Conservation (phyloP, 2,329 filamentous ascomycete genomes). For the Aspergillus tubingensis region DNA sequence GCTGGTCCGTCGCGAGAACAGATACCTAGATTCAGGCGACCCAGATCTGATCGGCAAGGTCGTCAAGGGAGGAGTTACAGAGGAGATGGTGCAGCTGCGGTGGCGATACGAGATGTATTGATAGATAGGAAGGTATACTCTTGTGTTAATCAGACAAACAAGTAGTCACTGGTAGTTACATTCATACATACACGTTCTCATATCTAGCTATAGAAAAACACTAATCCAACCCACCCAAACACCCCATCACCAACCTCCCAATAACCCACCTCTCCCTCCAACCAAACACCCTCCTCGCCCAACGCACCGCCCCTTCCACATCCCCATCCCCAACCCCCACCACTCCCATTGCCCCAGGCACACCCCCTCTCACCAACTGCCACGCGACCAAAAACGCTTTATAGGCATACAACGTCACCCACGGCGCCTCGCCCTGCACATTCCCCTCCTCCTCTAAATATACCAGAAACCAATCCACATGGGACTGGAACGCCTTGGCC, state of each 20-base stretch:
- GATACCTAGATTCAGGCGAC: conserved; percentile 42
- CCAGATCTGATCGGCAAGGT: conserved; percentile 41
- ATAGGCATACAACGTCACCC: conserved; percentile 44
- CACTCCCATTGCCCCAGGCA: conserved; percentile 37
- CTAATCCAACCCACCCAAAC: conserved; percentile 24
- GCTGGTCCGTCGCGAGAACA: conserved; percentile 43
- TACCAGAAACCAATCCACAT: conserved; percentile 43
- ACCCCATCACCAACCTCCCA: conserved; percentile 35
- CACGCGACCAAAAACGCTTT: conserved; percentile 47
- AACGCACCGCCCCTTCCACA: conserved; percentile 21
- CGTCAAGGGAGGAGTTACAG: conserved; percentile 46
- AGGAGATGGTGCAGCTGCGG: conserved; percentile 46
- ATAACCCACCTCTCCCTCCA: conserved; percentile 34
- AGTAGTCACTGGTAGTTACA: no score
- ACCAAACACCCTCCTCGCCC: conserved; percentile 37
- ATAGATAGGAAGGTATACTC: not conserved
- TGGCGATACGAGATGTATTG: conserved; percentile 51
- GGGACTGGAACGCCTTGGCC: conserved; percentile 34
- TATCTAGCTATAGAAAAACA: no score
- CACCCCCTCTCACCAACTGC: conserved; percentile 36
- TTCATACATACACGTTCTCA: no score
- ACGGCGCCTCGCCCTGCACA: conserved; percentile 39
- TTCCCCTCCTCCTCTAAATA: conserved; percentile 34
- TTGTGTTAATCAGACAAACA: no score
- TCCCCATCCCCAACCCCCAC: conserved; percentile 39